A percentile compares a stretch with the other conserved stretches of the same genome.
Evolutionary conservation across 2,329 filamentous ascomycete species (phyloP).

Genomic region (Colletotrichum tropicicola): DNA sequence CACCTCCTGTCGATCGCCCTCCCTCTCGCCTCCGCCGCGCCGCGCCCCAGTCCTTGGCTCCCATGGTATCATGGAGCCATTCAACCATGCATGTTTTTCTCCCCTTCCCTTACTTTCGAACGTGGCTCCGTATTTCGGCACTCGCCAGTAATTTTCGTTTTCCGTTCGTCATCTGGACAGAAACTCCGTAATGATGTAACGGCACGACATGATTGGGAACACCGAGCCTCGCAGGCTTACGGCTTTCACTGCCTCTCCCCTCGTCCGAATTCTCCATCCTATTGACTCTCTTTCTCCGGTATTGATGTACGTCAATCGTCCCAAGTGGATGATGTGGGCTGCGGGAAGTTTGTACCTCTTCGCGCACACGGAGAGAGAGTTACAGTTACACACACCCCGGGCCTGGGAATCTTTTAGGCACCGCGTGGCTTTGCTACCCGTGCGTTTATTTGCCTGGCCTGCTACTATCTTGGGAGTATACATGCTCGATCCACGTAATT

Average conservation of each 20-base stretch:
- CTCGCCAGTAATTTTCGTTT: neutral
- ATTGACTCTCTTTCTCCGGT: conserved; percentile 10
- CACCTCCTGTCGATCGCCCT: conserved; percentile 28
- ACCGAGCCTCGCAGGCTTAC: neutral
- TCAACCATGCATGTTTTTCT: neutral
- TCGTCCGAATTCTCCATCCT: neutral
- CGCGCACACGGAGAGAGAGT: neutral
- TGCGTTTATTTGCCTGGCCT: neutral
- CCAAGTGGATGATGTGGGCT: conserved; percentile 12
- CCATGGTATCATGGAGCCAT: conserved; percentile 13
- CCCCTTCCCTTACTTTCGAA: neutral
- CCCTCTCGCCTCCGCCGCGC: conserved; percentile 16
- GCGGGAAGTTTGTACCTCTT: neutral
- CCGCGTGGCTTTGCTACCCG: conserved; percentile 6
- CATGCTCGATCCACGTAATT: neutral
- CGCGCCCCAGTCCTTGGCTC: conserved; percentile 2
- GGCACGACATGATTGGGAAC: neutral
- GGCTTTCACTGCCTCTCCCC: neutral
- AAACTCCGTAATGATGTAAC: conserved; percentile 14
- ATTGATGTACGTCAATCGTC: neutral
- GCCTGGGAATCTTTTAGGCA: neutral
- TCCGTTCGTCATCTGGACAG: neutral
- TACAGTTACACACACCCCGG: no score
- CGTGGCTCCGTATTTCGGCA: conserved; percentile 1
- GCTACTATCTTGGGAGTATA: conserved; percentile 2